Evolutionary conservation across 2,329 filamentous ascomycete species (phyloP).

Genomic region (Huntiella decipiens): DNA sequence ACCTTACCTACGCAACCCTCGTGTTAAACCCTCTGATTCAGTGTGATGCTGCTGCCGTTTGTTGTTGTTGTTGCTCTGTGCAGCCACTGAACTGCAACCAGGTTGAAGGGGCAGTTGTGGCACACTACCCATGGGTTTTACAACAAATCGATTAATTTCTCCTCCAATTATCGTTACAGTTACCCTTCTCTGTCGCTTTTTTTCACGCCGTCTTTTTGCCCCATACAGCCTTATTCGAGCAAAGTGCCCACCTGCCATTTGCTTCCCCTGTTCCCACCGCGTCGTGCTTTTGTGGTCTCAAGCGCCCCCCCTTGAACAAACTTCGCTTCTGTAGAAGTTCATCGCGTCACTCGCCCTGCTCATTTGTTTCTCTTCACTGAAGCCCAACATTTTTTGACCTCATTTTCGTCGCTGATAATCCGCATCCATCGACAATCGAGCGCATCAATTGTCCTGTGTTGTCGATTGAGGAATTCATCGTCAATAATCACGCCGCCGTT

Average conservation of each 20-base stretch:
- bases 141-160: conserved; percentile 20
- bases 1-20: too few species aligned
- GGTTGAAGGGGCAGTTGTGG: too few species aligned
- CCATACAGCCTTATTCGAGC: conserved; percentile 2
- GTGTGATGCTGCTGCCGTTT: too few species aligned
- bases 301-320: background rate
- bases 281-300: conserved; percentile 1
- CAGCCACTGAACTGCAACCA: too few species aligned
- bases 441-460: background rate
- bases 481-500: too few species aligned
- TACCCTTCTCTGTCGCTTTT: background rate
- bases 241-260: conserved; percentile 1
- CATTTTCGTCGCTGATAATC: background rate
- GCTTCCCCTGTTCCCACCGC: conserved; percentile 2
- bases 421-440: background rate
- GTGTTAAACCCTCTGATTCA: too few species aligned
- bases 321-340: background rate
- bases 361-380: background rate
- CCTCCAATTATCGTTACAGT: background rate
- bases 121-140: too few species aligned
- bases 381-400: background rate
- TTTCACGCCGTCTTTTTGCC: background rate
- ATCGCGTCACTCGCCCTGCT: background rate
- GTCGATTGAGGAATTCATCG: too few species aligned
- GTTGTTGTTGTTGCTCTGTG: too few species aligned